Conservation (phyloP, 1,284 basidiomycete species). For the Bjerkandera adusta region DNA sequence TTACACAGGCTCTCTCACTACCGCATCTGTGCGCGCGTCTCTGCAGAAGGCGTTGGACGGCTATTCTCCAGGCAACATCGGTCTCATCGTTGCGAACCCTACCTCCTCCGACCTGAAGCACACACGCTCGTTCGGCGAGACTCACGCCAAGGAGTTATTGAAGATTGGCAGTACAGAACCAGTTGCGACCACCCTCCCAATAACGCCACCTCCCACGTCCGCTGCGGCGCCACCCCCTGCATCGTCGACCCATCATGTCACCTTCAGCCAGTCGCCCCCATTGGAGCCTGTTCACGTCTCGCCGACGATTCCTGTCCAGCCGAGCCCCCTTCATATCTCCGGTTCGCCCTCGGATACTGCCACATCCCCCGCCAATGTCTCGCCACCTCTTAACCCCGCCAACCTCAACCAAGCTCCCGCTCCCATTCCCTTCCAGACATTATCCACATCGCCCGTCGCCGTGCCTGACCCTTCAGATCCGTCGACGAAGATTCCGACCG, state of each 20-base stretch:
- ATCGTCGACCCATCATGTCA: not conserved
- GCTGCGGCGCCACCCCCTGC: conserved; percentile 11
- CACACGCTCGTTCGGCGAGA: conserved; percentile 77
- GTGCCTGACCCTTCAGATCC: conserved; percentile 30
- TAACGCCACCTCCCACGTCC: conserved; percentile 38
- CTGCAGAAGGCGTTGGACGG: conserved; percentile 74
- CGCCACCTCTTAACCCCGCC: conserved; percentile 49
- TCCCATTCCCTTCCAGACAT: conserved; percentile 38
- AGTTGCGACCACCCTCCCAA: conserved; percentile 34
- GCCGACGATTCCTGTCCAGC: conserved; percentile 1
- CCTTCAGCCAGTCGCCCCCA: not conserved
- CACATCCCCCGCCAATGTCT: conserved; percentile 20
- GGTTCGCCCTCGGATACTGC: conserved; percentile 16
- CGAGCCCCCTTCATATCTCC: conserved; percentile 15
- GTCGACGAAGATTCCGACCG: conserved; percentile 30
- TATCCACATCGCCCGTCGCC: conserved; percentile 27
- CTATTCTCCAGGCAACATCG: conserved; percentile 65
- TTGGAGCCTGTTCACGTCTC: conserved; percentile 3
- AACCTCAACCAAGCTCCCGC: conserved; percentile 57
- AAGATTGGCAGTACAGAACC: conserved; percentile 42
- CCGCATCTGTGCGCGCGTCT: conserved; percentile 67
- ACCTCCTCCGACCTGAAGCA: conserved; percentile 56
- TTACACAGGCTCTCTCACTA: conserved; percentile 59
- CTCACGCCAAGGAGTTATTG: conserved; percentile 69
- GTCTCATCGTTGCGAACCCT: conserved; percentile 41